Percentiles rank a stretch among this genome's conserved stretches.
Conservation (phyloP, 495 filamentous ascomycete species). For the Annulohypoxylon nitens region DNA sequence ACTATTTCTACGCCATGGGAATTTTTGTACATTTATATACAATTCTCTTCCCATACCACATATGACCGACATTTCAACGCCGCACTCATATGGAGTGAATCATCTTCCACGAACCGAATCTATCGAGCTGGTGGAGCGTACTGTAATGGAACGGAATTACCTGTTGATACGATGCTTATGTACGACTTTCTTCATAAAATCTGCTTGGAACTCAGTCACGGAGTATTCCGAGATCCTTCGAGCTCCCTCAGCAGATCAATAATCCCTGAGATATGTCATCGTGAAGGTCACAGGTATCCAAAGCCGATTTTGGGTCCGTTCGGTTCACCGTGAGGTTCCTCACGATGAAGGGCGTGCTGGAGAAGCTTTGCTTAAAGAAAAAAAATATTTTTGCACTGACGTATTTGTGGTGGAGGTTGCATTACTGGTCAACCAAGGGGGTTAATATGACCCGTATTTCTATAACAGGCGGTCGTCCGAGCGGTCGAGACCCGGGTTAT, state of each 20-base stretch:
- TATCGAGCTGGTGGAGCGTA: conserved; percentile 3
- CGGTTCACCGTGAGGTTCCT: background rate
- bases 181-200: background rate
- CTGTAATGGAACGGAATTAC: background rate
- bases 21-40: background rate
- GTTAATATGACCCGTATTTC: conserved; percentile 15
- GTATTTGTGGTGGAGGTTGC: conserved; percentile 1
- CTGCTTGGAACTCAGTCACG: background rate
- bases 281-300: background rate
- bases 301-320: background rate
- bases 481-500: conserved; percentile 14
- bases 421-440: conserved; percentile 2
- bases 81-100: conserved; percentile 42
- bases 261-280: background rate
- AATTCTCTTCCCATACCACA: background rate
- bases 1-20: background rate
- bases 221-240: background rate
- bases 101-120: conserved; percentile 19
- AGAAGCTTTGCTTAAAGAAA: background rate
- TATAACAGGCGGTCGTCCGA: conserved; percentile 8
- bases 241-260: background rate
- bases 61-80: conserved; percentile 32
- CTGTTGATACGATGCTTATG: background rate
- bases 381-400: background rate
- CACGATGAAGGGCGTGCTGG: background rate